Conservation (phyloP, 441 rosid species). For the Populus hybrid region DNA sequence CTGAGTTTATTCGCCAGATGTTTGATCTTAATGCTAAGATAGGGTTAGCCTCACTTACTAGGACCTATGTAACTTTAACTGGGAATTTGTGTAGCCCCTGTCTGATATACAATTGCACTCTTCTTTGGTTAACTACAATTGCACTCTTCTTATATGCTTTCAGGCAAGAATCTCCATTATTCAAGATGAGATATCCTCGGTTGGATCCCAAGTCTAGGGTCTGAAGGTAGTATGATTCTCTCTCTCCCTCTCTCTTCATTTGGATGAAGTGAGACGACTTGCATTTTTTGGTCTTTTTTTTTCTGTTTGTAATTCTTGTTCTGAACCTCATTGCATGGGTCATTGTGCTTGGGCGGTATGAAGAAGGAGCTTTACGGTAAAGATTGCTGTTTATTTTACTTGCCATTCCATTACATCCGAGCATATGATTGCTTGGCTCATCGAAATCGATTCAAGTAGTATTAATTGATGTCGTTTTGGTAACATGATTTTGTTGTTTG, state of each 20-base stretch:
- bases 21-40: no score
- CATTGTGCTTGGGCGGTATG: slow-evolving; percentile 22
- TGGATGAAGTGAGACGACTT: neutral
- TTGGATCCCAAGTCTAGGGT: slow-evolving; percentile 40
- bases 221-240: slow-evolving; percentile 37
- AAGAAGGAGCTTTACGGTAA: slow-evolving; percentile 49
- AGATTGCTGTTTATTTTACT: neutral
- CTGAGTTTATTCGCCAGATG: no score
- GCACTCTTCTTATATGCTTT: slow-evolving; percentile 7
- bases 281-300: neutral
- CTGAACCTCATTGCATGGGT: slow-evolving; percentile 4
- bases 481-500: slow-evolving; percentile 3
- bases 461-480: no score
- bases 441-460: no score
- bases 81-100: no score
- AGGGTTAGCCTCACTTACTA: no score
- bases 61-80: no score
- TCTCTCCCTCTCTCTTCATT: neutral
- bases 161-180: slow-evolving; percentile 45
- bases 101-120: no score
- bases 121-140: no score
- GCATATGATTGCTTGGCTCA: neutral
- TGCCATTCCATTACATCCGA: neutral
- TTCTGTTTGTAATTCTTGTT: neutral
- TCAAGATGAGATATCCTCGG: slow-evolving; percentile 40